Conservation (phyloP, 306 rosid genomes). For the Medicago arabica region DNA sequence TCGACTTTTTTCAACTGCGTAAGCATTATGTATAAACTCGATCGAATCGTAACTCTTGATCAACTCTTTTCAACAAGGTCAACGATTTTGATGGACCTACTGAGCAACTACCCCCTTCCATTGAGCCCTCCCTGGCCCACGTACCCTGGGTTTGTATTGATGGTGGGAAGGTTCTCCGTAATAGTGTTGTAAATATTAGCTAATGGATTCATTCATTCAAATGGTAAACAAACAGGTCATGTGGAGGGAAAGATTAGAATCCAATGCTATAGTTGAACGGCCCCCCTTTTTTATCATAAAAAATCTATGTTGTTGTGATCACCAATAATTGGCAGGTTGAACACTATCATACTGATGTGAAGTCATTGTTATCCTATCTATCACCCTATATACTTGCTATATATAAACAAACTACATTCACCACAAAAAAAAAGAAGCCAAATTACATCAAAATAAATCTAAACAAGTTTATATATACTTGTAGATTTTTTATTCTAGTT, state of each 20-base stretch:
- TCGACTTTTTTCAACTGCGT: too few species aligned
- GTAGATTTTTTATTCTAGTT: too few species aligned
- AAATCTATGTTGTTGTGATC: slow-evolving; percentile 35
- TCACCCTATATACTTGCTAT: too few species aligned
- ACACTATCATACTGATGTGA: slow-evolving; percentile 3
- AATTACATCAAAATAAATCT: too few species aligned
- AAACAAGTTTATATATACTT: too few species aligned
- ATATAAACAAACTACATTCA: too few species aligned
- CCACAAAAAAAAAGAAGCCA: too few species aligned
- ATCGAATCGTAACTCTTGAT: too few species aligned
- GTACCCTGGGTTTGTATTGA: slow-evolving; percentile 46
- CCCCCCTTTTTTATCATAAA: slow-evolving; percentile 37
- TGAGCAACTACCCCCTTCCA: too few species aligned
- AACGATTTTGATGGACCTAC: too few species aligned
- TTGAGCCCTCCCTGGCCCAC: slow-evolving; percentile 18
- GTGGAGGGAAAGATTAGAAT: slow-evolving; percentile 63
- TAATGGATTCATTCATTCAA: slow-evolving; percentile 6
- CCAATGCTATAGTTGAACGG: slow-evolving; percentile 62
- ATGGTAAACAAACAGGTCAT: slow-evolving; percentile 53
- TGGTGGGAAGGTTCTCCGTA: slow-evolving; percentile 51
- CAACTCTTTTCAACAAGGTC: too few species aligned
- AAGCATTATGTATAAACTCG: too few species aligned
- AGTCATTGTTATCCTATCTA: slow-evolving; percentile 33
- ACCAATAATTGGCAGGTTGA: slow-evolving; percentile 61
- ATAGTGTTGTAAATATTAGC: slow-evolving; percentile 30